Conservation (phyloP, 2,329 filamentous ascomycete species). For the Aspergillus persii region DNA sequence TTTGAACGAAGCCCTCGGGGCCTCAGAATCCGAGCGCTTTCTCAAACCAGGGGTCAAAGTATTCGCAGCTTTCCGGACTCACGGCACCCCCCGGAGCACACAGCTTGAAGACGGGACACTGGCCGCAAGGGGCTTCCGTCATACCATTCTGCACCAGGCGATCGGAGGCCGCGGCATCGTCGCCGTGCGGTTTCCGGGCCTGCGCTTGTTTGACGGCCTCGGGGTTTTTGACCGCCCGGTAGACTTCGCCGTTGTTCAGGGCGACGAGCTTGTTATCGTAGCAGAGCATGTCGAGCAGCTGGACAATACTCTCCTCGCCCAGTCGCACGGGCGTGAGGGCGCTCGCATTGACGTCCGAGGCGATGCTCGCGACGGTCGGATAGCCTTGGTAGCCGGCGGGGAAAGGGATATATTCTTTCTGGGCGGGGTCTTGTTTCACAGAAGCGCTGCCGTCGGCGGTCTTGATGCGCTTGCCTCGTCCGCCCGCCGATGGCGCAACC, state of each 20-base stretch:
- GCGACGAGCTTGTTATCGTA: conserved; percentile 81
- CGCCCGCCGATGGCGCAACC: conserved; percentile 33
- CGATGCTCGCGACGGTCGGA: conserved; percentile 76
- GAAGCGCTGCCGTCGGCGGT: conserved; percentile 33
- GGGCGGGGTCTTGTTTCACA: conserved; percentile 27
- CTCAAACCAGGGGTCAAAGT: conserved; percentile 81
- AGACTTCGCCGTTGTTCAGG: conserved; percentile 50
- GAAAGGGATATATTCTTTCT: conserved; percentile 49
- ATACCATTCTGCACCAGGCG: conserved; percentile 66
- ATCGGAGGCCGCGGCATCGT: conserved; percentile 35
- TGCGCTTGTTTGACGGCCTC: conserved; percentile 35
- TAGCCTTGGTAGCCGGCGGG: conserved; percentile 70
- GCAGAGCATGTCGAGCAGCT: conserved; percentile 82
- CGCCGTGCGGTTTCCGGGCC: conserved; percentile 29
- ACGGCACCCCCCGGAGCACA: conserved; percentile 90
- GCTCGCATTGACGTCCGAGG: conserved; percentile 66
- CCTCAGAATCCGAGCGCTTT: conserved; percentile 36
- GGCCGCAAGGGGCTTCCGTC: conserved; percentile 85
- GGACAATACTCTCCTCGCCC: conserved; percentile 71
- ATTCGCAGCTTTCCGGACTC: conserved; percentile 84
- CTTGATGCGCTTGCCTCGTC: conserved; percentile 44
- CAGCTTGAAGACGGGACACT: conserved; percentile 88
- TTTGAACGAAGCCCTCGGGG: conserved; percentile 4
- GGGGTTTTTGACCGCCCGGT: conserved; percentile 46
- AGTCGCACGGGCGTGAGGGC: conserved; percentile 70